Evolutionary conservation across 371 early-diverging fungal genomes (phyloP).

Genomic region (Smittium culicis): DNA sequence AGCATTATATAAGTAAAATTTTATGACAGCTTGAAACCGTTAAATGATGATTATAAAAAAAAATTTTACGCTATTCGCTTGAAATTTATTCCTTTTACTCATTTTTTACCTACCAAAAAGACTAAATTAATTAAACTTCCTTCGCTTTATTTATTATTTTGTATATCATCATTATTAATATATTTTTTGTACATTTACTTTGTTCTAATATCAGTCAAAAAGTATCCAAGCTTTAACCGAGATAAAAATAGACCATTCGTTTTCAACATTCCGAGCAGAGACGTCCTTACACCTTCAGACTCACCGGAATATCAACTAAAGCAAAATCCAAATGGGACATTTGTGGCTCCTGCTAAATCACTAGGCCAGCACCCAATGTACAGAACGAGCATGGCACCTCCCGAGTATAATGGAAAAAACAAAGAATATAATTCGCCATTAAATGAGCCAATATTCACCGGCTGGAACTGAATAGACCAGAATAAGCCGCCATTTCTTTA

Average conservation of each 20-base stretch:
- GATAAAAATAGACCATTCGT: constrained; percentile 2
- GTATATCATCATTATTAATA: too few relatives aligned
- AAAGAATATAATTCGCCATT: neutral
- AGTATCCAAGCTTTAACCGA: neutral
- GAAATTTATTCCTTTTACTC: too few relatives aligned
- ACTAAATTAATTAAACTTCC: neutral
- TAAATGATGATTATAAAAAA: too few relatives aligned
- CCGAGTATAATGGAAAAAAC: neutral
- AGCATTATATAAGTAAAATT: too few relatives aligned
- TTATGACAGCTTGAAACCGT: too few relatives aligned
- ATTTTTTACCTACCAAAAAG: too few relatives aligned
- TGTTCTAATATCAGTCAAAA: neutral
- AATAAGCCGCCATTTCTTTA: neutral
- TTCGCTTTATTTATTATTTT: neutral
- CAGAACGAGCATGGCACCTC: constrained; percentile 1
- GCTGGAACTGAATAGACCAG: neutral
- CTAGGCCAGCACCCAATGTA: constrained; percentile 10
- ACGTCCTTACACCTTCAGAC: neutral
- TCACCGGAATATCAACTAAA: neutral
- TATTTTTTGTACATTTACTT: too few relatives aligned
- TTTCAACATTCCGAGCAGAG: constrained; percentile 5
- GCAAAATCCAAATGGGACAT: neutral
- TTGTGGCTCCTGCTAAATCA: neutral
- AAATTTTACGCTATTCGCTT: too few relatives aligned
- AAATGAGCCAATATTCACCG: neutral